These are phyloP conservation scores for Pyrenophora teres DNA, from an alignment of 2,329 filamentous ascomycete species.

Conservation along the genomic window DNA sequence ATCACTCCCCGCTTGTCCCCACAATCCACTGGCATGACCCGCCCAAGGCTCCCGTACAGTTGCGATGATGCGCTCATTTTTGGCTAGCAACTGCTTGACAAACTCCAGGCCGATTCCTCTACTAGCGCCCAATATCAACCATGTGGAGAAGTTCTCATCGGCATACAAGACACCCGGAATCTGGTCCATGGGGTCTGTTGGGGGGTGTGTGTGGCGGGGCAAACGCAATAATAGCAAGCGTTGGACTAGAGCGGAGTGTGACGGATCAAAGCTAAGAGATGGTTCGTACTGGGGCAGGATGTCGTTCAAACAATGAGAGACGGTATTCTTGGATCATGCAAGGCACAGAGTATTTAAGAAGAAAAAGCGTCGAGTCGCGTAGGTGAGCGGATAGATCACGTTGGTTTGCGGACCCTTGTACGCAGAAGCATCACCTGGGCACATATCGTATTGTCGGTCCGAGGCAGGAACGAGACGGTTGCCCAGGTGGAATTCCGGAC, in stretches of 20 bases:
- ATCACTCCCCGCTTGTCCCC: slow-evolving; percentile 49
- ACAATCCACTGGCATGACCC: slow-evolving; percentile 48
- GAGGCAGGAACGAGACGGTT: slow-evolving; percentile 15
- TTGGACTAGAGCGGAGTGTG: background rate
- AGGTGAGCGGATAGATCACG: slow-evolving; percentile 18
- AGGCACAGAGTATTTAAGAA: slow-evolving; percentile 1
- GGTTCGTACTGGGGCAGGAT: background rate
- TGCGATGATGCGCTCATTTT: slow-evolving; percentile 57
- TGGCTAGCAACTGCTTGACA: slow-evolving; percentile 54
- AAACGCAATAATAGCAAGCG: slow-evolving; percentile 19
- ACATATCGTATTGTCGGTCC: slow-evolving; percentile 5
- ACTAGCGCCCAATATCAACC: slow-evolving; percentile 54
- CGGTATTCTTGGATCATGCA: slow-evolving; percentile 6
- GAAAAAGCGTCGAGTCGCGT: slow-evolving; percentile 8
- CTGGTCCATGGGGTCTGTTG: slow-evolving; percentile 45
- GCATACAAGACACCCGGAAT: slow-evolving; percentile 51
- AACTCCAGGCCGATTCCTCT: slow-evolving; percentile 59
- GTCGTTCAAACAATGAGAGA: slow-evolving; percentile 14
- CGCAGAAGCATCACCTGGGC: background rate
- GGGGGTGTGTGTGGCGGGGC: slow-evolving; percentile 15
- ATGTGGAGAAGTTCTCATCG: slow-evolving; percentile 50
- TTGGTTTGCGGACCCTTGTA: slow-evolving; percentile 14
- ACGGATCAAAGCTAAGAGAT: slow-evolving; percentile 1
- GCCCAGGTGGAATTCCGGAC: background rate
- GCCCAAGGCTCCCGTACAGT: slow-evolving; percentile 54